These are phyloP conservation scores for Leccinum pachyderme DNA, from an alignment of 1,284 basidiomycete genomes.

Conservation along the genomic window DNA sequence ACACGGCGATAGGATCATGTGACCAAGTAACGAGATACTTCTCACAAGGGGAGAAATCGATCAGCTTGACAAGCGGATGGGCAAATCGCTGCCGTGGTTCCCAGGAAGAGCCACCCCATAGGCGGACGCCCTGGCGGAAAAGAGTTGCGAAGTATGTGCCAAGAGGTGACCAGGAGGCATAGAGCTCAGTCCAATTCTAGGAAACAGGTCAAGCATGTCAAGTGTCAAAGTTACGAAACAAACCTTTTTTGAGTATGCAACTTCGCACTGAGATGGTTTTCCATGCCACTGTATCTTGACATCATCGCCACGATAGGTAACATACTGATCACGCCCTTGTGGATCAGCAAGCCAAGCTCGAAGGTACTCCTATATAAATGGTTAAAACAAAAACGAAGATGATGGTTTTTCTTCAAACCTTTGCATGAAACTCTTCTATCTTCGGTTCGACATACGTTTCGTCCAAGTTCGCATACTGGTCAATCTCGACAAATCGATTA, in stretches of 20 bases:
- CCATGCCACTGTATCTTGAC: slow-evolving; percentile 95
- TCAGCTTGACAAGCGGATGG: slow-evolving; percentile 92
- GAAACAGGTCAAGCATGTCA: slow-evolving; percentile 9
- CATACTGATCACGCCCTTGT: slow-evolving; percentile 93
- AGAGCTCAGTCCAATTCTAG: slow-evolving; percentile 95
- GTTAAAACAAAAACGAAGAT: slow-evolving; percentile 8
- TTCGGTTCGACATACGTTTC: slow-evolving; percentile 84
- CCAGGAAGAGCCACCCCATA: slow-evolving; percentile 95
- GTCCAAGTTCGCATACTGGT: slow-evolving; percentile 78
- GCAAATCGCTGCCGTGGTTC: slow-evolving; percentile 87
- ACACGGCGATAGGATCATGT: slow-evolving; percentile 88
- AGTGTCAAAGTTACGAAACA: slow-evolving; percentile 24
- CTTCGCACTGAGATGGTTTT: slow-evolving; percentile 84
- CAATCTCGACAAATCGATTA: slow-evolving; percentile 93
- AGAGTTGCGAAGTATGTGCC: slow-evolving; percentile 94
- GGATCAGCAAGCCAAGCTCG: slow-evolving; percentile 93
- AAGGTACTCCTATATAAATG: slow-evolving; percentile 76
- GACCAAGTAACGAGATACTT: slow-evolving; percentile 99
- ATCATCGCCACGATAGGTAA: slow-evolving; percentile 91
- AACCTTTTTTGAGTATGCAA: slow-evolving; percentile 73
- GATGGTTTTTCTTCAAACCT: slow-evolving; percentile 45
- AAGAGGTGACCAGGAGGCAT: slow-evolving; percentile 95
- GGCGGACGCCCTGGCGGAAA: slow-evolving; percentile 92
- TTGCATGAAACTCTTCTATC: slow-evolving; percentile 77
- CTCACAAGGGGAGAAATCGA: slow-evolving; percentile 98